Base-by-base conservation (phyloP, 139 green algal species). In the Nannochloris sp. region DNA sequence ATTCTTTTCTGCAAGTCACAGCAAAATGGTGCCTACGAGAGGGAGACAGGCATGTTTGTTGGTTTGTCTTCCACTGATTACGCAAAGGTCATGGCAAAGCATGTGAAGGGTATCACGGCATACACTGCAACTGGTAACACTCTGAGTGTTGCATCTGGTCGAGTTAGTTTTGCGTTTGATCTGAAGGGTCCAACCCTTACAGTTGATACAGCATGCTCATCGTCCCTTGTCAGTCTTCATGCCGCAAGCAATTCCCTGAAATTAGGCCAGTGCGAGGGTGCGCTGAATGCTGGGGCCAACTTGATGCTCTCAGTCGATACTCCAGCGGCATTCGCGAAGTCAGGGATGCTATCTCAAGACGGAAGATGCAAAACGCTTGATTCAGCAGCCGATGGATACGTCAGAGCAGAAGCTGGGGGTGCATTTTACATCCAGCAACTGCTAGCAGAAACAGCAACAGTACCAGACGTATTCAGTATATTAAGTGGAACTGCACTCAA, bases 151-250 rank as follows among this genome's bases (percentile, higher is more conserved):
- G 73, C 87, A 6, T 79, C 82, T 29, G 90, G 90, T 4, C 74
- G 90, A 5, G 21, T 96, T 29, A 86, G 81, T 24, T 96, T 86
- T 74, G 75, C 74, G 5, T 91, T 92, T 68, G 80, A 77, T 10
- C 50, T 77, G 16, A 64, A 63, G 50, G 85, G 85, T 5, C 85
- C 83, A 0, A 82, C 80, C 34, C 64, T 90, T 48, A 87, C 81
- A 10, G 84, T 79, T 54, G 89, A 94, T 80, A 94, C 86, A 15
- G 87, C 87, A 44, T 94, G 87, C 81, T 90, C 81, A 14, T 87
- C 75, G 49, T 88, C 80, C n/a, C 69, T 88, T 61, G 82, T 88
- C 43, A 59, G 50, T 49, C 23, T 68, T 24, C 76, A 83, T 64
- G 64, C 64, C 15, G 76, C 70, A 16, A 63, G 48, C 37, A 72